Evolutionary conservation across 2,329 filamentous ascomycete genomes (phyloP), one percentile per base, ranked within the genome.

Genomic region (Fusarium sp.): DNA sequence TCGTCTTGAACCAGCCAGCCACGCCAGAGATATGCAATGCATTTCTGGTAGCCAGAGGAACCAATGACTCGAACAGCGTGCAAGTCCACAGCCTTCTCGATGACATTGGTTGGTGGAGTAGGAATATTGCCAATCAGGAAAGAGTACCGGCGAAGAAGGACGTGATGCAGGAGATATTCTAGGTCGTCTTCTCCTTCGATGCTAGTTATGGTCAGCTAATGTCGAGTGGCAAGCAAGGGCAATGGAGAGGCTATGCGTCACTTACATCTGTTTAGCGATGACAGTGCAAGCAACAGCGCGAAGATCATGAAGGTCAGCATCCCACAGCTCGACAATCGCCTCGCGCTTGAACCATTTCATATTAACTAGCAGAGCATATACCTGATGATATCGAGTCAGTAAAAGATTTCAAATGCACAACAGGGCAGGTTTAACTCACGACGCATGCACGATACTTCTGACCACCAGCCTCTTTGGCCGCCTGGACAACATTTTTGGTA

Each of bases 1-100:
- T 98, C 94, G 72, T 98, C 94, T 79, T 99, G 96, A n/a, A 97
- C 90, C 11, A 98, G 85, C 96, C 96, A 99, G 24, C 96, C 96
- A 67, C 90, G 89, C 96, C 96, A 99, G 11, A 99, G 89, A 77
- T 97, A 94, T 67, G 87, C 89, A 75, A 98, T 94, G 78, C 95
- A 98, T 82, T 97, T 97, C 72, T 98, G 96, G 79, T 98, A 99
- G 27, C 96, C 95, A 0, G 93, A 94, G 1, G 92, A 95, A 4
- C 94, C 94, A 67, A 98, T 98, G 49, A 99, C 90, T 16, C 88
- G 86, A 47, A 98, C 84, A 2, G 95, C 94, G 78, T 99, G 96
- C 27, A 98, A 82, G 75, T 99, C 96, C 38, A 98, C 94, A 0
- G 96, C 93, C 76, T 94, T 93, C 80, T 99, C 96, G 63, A 99